A percentile compares a stretch with the other conserved stretches of the same genome.
phyloP scores from a whole-genome alignment of 208 protist species.

The Crithidia brevicula region DNA sequence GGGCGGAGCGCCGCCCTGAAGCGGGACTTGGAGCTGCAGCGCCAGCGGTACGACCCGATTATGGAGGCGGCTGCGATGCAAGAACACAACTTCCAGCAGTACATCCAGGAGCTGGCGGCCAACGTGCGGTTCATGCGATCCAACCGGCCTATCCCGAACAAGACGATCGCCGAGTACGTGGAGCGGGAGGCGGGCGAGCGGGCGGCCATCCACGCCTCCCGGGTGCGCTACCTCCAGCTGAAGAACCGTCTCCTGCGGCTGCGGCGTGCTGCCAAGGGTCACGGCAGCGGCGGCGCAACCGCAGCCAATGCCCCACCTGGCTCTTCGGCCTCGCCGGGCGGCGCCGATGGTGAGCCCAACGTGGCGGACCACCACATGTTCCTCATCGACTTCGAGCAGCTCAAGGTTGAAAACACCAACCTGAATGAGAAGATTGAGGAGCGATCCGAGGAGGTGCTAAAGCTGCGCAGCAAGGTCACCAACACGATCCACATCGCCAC shows the following conservation, averaged over 20 bases:
- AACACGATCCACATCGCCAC: conserved; percentile 98
- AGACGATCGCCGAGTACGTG: conserved; percentile 78
- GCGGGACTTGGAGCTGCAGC: conserved; percentile 50
- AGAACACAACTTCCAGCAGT: conserved; percentile 79
- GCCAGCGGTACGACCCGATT: conserved; percentile 55
- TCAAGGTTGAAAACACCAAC: conserved; percentile 99
- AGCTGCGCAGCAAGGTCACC: conserved; percentile 95
- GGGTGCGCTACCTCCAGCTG: conserved; percentile 93
- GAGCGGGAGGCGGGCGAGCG: conserved; percentile 77
- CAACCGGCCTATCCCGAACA: conserved; percentile 67
- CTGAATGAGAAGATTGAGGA: conserved; percentile 99
- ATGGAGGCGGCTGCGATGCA: conserved; percentile 66
- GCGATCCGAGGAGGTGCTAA: conserved; percentile 97
- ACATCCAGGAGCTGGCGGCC: conserved; percentile 62
- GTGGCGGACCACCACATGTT: conserved; percentile 93
- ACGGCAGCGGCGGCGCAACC: not conserved
- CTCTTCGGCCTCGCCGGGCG: not conserved
- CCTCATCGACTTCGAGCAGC: conserved; percentile 99
- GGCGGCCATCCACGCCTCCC: conserved; percentile 72
- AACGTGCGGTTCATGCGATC: conserved; percentile 73
- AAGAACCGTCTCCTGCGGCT: conserved; percentile 80
- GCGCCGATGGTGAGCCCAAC: conserved; percentile 52
- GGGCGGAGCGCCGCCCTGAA: conserved; percentile 45
- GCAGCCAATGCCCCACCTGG: not conserved
- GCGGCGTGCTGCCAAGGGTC: conserved; percentile 37